Percentiles rank a stretch among this genome's conserved stretches.
Evolutionary conservation across 148 eudicot genomes (phyloP).

Genomic region (Chenopodium berlandieri): DNA sequence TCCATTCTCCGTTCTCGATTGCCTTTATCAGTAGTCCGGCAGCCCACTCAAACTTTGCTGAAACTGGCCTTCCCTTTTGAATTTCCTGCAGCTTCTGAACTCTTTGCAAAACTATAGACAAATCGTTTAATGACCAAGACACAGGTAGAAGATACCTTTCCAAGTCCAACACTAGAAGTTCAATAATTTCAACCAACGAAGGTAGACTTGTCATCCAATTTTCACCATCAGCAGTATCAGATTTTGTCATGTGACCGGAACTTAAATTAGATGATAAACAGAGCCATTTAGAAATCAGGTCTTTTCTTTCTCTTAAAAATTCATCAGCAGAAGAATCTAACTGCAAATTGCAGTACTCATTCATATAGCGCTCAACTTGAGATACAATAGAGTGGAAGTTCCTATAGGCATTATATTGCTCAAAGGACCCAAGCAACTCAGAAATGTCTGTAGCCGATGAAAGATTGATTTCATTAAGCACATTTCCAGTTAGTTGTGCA

Average conservation of each 20-base stretch:
- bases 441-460: slow-evolving; percentile 95
- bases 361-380: slow-evolving; percentile 60
- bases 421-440: slow-evolving; percentile 92
- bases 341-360: slow-evolving; percentile 61
- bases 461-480: slow-evolving; percentile 80
- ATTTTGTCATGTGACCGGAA: slow-evolving; percentile 35
- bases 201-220: slow-evolving; percentile 49
- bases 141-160: slow-evolving; percentile 39
- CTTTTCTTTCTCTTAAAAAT: slow-evolving; percentile 44
- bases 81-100: slow-evolving; percentile 55
- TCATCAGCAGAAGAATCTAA: slow-evolving; percentile 45
- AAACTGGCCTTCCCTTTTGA: slow-evolving; percentile 35
- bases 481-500: slow-evolving; percentile 80
- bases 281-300: slow-evolving; percentile 56
- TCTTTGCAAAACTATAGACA: slow-evolving; percentile 43
- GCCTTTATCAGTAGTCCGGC: slow-evolving; percentile 79
- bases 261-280: slow-evolving; percentile 48
- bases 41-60: slow-evolving; percentile 92
- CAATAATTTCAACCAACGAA: slow-evolving; percentile 60
- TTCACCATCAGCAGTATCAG: slow-evolving; percentile 40
- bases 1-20: slow-evolving; percentile 96
- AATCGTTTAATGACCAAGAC: slow-evolving; percentile 58
- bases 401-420: slow-evolving; percentile 88
- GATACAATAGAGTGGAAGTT: slow-evolving; percentile 52
- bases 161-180: slow-evolving; percentile 40